phyloP scores from a whole-genome alignment of 768 basidiomycete genomes.

The Mycena filopes region DNA sequence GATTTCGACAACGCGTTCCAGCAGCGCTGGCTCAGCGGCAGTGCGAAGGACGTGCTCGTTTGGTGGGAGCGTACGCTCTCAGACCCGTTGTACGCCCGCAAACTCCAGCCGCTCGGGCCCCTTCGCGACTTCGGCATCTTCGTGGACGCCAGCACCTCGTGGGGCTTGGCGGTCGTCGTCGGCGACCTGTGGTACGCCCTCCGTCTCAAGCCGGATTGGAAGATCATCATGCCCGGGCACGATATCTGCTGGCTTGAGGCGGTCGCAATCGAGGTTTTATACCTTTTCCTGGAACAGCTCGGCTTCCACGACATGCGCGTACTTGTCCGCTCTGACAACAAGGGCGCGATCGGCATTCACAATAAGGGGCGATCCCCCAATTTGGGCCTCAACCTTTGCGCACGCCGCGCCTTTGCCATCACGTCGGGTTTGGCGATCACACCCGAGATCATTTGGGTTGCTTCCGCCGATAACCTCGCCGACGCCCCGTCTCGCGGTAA shows the following conservation, averaged over 20 bases:
- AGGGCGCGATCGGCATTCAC: constrained; percentile 15
- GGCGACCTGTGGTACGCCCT: background rate
- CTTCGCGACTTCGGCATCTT: constrained; percentile 35
- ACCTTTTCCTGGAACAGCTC: background rate
- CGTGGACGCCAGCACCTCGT: constrained; percentile 49
- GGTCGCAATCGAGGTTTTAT: too few species aligned
- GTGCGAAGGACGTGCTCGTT: constrained; percentile 39
- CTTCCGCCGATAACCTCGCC: constrained; percentile 24
- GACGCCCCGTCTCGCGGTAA: constrained; percentile 35
- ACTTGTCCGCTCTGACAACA: constrained; percentile 4
- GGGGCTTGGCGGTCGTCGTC: background rate
- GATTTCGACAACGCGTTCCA: too few species aligned
- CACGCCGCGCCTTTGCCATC: constrained; percentile 2
- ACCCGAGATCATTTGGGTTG: constrained; percentile 16
- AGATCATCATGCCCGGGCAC: background rate
- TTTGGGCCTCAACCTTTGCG: constrained; percentile 9
- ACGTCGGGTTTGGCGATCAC: constrained; percentile 1
- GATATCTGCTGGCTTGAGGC: background rate
- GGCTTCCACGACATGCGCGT: background rate
- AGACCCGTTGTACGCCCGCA: constrained; percentile 8
- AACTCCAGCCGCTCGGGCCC: constrained; percentile 20
- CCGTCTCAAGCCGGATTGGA: background rate
- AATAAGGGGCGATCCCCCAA: constrained; percentile 7
- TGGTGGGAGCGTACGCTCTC: constrained; percentile 45
- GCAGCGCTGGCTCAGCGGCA: too few species aligned